phyloP scores from a whole-genome alignment of 1,139 yeast genomes.

The Yamadazyma dushanensis region DNA sequence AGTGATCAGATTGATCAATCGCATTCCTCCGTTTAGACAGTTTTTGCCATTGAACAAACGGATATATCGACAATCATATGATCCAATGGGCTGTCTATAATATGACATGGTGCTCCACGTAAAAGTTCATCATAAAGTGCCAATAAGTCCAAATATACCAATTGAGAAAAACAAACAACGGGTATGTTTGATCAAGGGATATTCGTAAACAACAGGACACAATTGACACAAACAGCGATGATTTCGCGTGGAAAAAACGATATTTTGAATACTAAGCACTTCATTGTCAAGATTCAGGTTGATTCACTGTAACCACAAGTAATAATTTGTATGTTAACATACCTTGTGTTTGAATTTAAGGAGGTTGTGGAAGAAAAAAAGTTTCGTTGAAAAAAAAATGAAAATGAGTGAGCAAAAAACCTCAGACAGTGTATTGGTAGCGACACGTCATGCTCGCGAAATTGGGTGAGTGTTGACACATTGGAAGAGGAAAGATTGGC shows the following conservation, averaged over 20 bases:
- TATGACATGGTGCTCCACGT: not conserved
- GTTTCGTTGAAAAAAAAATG: slow-evolving; percentile 11
- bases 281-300: not conserved
- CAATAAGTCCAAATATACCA: not conserved
- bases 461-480: too few relatives aligned
- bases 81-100: too few relatives aligned
- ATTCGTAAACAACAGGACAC: slow-evolving; percentile 1
- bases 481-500: too few relatives aligned
- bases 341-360: slow-evolving; percentile 6
- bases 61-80: too few relatives aligned
- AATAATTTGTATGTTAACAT: not conserved
- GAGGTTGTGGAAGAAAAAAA: slow-evolving; percentile 9
- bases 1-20: slow-evolving; percentile 2
- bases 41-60: too few relatives aligned
- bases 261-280: not conserved
- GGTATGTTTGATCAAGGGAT: slow-evolving; percentile 2
- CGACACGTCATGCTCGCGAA: not conserved
- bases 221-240: not conserved
- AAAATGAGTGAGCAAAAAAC: slow-evolving; percentile 14
- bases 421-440: not conserved
- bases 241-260: not conserved
- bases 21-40: too few relatives aligned
- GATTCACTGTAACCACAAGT: not conserved
- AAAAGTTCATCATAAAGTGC: not conserved
- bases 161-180: slow-evolving; percentile 3